Evolutionary conservation across 228 moss, liverwort and hornwort species (phyloP).

Genomic region (Sphagnum fallax): DNA sequence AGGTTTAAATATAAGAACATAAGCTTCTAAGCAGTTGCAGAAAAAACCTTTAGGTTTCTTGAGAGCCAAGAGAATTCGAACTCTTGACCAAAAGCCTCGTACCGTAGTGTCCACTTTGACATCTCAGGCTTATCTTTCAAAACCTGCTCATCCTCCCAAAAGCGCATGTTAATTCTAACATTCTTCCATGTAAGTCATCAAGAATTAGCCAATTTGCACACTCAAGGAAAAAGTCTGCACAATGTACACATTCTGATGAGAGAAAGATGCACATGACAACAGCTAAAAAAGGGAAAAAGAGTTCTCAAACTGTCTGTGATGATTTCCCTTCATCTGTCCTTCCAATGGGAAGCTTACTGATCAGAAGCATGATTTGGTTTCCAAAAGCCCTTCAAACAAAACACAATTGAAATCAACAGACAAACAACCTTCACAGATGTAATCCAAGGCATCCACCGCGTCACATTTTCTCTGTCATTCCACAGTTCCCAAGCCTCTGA

Average conservation of each 20-base stretch:
- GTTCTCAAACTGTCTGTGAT: too few relatives aligned
- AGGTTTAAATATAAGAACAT: neutral
- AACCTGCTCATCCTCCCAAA: slow-evolving; percentile 31
- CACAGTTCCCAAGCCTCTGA: slow-evolving; percentile 88
- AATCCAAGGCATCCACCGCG: slow-evolving; percentile 99
- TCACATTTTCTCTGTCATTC: slow-evolving; percentile 76
- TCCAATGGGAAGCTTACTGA: too few relatives aligned
- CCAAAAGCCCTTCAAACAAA: neutral
- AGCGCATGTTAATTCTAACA: too few relatives aligned
- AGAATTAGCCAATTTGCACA: neutral
- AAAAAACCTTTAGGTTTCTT: slow-evolving; percentile 70
- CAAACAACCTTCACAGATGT: slow-evolving; percentile 63
- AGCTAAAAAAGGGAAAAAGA: too few relatives aligned
- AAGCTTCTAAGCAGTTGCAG: neutral
- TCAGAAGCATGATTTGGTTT: too few relatives aligned
- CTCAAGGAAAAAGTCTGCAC: too few relatives aligned
- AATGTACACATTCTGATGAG: too few relatives aligned
- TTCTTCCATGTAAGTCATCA: neutral
- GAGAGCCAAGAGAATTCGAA: slow-evolving; percentile 96
- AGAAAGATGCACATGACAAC: too few relatives aligned
- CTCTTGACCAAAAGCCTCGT: slow-evolving; percentile 76
- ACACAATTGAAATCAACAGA: neutral
- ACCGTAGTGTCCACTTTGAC: slow-evolving; percentile 88
- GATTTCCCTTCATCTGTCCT: too few relatives aligned
- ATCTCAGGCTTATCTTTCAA: slow-evolving; percentile 65